Conservation (phyloP, 345 rosid species). For the Lagerstroemia speciosa region DNA sequence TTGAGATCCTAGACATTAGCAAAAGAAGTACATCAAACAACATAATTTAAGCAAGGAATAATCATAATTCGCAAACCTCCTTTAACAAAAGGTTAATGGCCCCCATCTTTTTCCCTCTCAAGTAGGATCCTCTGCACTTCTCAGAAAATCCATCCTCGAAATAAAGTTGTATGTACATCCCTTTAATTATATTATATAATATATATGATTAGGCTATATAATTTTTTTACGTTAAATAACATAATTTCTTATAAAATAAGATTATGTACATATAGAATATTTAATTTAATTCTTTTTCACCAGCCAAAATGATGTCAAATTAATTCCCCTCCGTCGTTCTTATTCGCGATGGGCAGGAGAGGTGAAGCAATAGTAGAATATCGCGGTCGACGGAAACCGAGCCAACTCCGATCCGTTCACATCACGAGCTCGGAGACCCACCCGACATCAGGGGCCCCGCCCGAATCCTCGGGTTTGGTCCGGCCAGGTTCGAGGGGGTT, state of each 20-base stretch:
- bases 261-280: background rate
- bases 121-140: background rate
- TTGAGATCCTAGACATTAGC: background rate
- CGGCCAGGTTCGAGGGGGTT: conserved; percentile 29
- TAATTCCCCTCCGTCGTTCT: background rate
- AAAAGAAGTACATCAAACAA: background rate
- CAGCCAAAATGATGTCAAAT: background rate
- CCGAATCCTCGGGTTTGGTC: conserved; percentile 15
- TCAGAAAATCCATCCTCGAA: background rate
- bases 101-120: background rate
- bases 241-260: background rate
- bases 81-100: too few relatives aligned
- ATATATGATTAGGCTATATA: too few relatives aligned
- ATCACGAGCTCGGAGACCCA: conserved; percentile 74
- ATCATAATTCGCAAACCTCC: background rate
- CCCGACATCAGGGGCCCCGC: conserved; percentile 48
- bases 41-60: background rate
- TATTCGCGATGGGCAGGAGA: background rate
- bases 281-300: background rate
- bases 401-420: conserved; percentile 11
- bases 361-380: background rate
- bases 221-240: background rate
- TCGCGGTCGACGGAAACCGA: background rate
- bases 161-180: background rate
- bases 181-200: background rate